Conservation (phyloP, 2,329 filamentous ascomycete species). For the Colletotrichum euphorbiae region DNA sequence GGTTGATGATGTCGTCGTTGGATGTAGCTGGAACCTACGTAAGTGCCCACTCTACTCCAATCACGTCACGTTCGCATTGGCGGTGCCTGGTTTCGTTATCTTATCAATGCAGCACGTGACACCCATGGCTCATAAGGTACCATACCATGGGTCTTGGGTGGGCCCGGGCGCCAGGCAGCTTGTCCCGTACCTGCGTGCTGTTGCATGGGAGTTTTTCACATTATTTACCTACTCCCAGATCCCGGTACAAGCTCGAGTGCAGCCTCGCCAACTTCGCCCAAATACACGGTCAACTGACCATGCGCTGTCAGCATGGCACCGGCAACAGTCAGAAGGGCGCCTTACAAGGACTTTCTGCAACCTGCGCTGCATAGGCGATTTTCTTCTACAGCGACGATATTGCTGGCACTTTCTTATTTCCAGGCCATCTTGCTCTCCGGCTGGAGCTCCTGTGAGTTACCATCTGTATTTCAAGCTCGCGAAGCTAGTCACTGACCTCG, state of each 20-base stretch:
- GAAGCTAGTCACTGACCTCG: conserved; percentile 23
- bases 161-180: conserved; percentile 21
- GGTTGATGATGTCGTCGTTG: conserved; percentile 32
- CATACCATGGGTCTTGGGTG: conserved; percentile 1
- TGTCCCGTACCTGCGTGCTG: conserved; percentile 33
- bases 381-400: conserved; percentile 77
- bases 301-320: conserved; percentile 63
- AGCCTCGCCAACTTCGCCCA: conserved; percentile 42
- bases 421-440: conserved; percentile 77
- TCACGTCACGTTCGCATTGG: conserved; percentile 20
- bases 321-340: conserved; percentile 65
- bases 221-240: conserved; percentile 45
- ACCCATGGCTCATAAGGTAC: neutral
- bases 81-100: conserved; percentile 31
- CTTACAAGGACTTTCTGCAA: conserved; percentile 91
- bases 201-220: conserved; percentile 40
- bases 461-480: conserved; percentile 18
- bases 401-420: conserved; percentile 78
- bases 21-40: conserved; percentile 38
- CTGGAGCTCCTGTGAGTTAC: conserved; percentile 74
- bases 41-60: conserved; percentile 25
- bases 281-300: conserved; percentile 52
- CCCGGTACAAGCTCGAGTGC: conserved; percentile 36
- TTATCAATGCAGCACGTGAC: conserved; percentile 18
- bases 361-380: conserved; percentile 90